Evolutionary conservation across 352 stramenopile species (phyloP), one percentile per base, ranked within the genome.

Genomic region (Phytophthora fragariae): DNA sequence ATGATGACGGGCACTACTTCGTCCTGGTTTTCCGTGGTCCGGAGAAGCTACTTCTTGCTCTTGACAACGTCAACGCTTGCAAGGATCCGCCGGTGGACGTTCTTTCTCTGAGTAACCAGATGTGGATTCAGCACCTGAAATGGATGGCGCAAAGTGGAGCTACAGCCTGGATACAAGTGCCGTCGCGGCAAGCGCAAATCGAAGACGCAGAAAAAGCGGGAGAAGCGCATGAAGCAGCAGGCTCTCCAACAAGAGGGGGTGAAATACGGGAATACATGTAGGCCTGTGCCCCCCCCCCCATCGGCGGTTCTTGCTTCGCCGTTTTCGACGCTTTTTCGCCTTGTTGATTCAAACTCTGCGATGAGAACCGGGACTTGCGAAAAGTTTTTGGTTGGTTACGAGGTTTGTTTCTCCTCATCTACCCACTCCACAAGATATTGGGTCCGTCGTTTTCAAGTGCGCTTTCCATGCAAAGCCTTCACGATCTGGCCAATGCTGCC

Each of bases 401-500:
- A 68, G 0, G 57, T 66, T 2, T 33, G 35, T 11, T 56, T 56
- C 44, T 44, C 52, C 17, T 73, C 59, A 11, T 15, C 52, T 37
- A 72, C 65, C 49, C 57, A 72, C 65, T 66, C 57, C 37, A 62
- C 57, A 73, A 73, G 35, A 52, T 62, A 70, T 65, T 70, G 31
- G 0, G 47, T 75, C 11, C 11, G 24, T 37, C 37, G 33, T 49
- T 56, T 70, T 5, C 8, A 61, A 1, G 0, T 12, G 12, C 33
- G 37, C 33, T 70, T 70, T 19, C 35, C 46, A 1, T 53, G 24
- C 0, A 74, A 29, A 1, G 44, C 35, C 3, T 74, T 39, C 0
- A 65, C 60, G 1, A 74, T 1, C 44, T 74, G 60, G 0, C 60
- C 60, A 7, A 75, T 27, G 6, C 10, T 63, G 0, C 56, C 61